Percentiles rank a stretch among this genome's conserved stretches.
These are phyloP conservation scores for Phanerochaete sordida DNA, from an alignment of 768 basidiomycete species.

Conservation along the genomic window DNA sequence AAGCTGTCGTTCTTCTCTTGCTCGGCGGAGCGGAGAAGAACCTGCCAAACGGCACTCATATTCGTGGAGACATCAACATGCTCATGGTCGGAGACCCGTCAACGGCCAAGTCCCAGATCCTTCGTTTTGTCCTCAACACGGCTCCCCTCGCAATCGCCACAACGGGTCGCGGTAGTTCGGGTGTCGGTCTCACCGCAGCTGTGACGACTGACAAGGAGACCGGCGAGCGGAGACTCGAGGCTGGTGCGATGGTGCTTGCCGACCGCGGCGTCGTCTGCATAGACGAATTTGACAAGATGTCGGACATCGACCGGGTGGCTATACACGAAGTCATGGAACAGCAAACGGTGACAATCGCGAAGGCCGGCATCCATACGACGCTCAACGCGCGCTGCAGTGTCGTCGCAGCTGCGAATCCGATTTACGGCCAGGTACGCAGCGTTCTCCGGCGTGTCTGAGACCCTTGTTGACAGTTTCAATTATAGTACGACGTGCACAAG, in stretches of 20 bases:
- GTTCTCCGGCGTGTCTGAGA: background rate
- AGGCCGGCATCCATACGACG: slow-evolving; percentile 98
- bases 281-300: slow-evolving; percentile 99
- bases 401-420: slow-evolving; percentile 97
- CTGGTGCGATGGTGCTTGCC: slow-evolving; percentile 98
- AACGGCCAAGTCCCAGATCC: slow-evolving; percentile 96
- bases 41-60: slow-evolving; percentile 94
- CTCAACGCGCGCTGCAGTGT: slow-evolving; percentile 98
- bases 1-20: slow-evolving; percentile 86
- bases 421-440: slow-evolving; percentile 83
- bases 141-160: slow-evolving; percentile 98
- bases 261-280: slow-evolving; percentile 99
- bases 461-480: slow-evolving; percentile 12
- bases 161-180: slow-evolving; percentile 96
- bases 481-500: slow-evolving; percentile 97
- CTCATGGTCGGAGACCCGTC: slow-evolving; percentile 99
- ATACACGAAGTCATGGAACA: slow-evolving; percentile 99
- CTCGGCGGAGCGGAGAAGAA: slow-evolving; percentile 99
- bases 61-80: slow-evolving; percentile 98
- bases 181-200: slow-evolving; percentile 97
- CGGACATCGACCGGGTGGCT: slow-evolving; percentile 95
- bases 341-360: slow-evolving; percentile 98
- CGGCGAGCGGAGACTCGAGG: slow-evolving; percentile 93
- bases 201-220: slow-evolving; percentile 99
- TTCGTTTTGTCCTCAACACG: slow-evolving; percentile 93